A percentile compares a stretch with the other conserved stretches of the same genome.
Conservation (phyloP, 2,329 filamentous ascomycete genomes). For the Calycina herbarum region DNA sequence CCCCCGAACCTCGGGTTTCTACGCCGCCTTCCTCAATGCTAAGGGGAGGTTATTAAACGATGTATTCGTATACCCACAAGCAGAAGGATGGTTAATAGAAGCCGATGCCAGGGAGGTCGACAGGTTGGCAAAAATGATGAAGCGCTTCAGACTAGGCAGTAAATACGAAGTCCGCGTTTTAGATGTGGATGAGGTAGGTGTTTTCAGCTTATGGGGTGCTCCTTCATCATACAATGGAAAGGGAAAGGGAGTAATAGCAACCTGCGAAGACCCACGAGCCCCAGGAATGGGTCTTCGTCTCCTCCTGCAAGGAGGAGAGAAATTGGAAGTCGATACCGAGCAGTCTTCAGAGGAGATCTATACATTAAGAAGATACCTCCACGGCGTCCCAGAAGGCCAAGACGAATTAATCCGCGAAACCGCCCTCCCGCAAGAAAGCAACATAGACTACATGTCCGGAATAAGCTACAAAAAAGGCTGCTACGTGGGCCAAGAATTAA, state of each 20-base stretch:
- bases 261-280: constrained; percentile 50
- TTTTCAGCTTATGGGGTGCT: constrained; percentile 71
- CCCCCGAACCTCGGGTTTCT: constrained; percentile 57
- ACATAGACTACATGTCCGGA: constrained; percentile 81
- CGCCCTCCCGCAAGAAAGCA: constrained; percentile 82
- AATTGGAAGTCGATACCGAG: constrained; percentile 40
- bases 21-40: constrained; percentile 83
- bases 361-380: constrained; percentile 72
- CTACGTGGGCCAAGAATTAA: constrained; percentile 95
- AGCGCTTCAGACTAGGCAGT: constrained; percentile 80
- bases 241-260: constrained; percentile 28
- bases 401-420: constrained; percentile 69
- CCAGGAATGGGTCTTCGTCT: constrained; percentile 57
- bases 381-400: constrained; percentile 84
- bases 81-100: constrained; percentile 69
- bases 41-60: constrained; percentile 89
- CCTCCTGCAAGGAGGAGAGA: constrained; percentile 40
- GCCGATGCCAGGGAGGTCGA: constrained; percentile 69
- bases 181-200: constrained; percentile 60
- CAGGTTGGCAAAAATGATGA: constrained; percentile 68
- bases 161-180: constrained; percentile 72
- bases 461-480: constrained; percentile 96
- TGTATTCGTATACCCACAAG: constrained; percentile 76
- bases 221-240: background rate
- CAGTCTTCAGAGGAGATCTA: constrained; percentile 62